A percentile compares a stretch with the other conserved stretches of the same genome.
Evolutionary conservation across 2,329 filamentous ascomycete genomes (phyloP).

Genomic region (Didymella pomorum): DNA sequence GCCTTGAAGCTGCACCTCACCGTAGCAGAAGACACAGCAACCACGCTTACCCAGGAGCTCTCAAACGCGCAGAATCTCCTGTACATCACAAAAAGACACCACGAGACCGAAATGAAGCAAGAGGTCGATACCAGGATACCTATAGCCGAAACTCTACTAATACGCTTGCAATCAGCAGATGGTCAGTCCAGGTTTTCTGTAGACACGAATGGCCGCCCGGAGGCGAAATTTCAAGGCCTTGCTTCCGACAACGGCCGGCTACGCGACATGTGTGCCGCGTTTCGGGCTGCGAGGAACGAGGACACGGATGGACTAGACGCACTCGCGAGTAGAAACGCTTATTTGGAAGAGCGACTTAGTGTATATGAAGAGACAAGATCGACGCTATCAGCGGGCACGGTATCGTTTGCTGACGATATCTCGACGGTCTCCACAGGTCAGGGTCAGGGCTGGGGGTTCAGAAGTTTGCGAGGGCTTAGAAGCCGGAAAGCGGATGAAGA

Average conservation of each 20-base stretch:
- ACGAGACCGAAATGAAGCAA: neutral
- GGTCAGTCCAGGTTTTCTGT: neutral
- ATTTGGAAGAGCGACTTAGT: neutral
- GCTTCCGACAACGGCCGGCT: too few relatives aligned
- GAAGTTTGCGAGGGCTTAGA: neutral
- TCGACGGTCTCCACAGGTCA: neutral
- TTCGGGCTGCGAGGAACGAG: neutral
- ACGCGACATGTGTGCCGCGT: neutral
- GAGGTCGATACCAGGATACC: neutral
- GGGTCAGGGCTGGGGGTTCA: neutral
- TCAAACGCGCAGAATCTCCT: neutral
- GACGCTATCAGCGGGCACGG: neutral
- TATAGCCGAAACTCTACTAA: neutral
- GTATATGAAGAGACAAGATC: neutral
- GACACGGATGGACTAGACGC: neutral
- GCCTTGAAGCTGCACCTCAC: too few relatives aligned
- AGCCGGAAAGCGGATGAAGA: neutral
- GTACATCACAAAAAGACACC: neutral
- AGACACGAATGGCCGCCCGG: neutral
- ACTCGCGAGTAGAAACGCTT: neutral
- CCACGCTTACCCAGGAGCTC: neutral
- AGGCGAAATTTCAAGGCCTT: neutral
- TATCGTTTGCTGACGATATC: neutral
- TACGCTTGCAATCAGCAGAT: neutral
- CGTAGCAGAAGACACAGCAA: neutral